These are phyloP conservation scores for Nemania sp. DNA, from an alignment of 2,329 filamentous ascomycete species.

Conservation along the genomic window DNA sequence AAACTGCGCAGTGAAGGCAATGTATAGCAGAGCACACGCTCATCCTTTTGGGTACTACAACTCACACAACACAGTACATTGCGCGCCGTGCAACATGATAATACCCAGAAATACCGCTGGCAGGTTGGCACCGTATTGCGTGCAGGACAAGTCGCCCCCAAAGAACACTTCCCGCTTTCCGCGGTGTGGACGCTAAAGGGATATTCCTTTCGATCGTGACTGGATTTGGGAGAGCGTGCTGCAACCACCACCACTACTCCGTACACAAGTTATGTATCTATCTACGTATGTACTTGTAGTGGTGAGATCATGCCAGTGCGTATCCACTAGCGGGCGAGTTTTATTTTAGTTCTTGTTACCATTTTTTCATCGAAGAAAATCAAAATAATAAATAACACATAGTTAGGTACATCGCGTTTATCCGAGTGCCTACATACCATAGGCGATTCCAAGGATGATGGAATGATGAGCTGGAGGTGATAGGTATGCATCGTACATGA, in stretches of 20 bases:
- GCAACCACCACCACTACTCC: slow-evolving; percentile 22
- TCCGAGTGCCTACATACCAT: background rate
- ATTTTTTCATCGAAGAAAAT: background rate
- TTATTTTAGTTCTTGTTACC: too few relatives aligned
- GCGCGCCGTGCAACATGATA: slow-evolving; percentile 24
- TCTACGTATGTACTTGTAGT: slow-evolving; percentile 24
- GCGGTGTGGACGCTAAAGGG: slow-evolving; percentile 47
- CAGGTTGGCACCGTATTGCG: slow-evolving; percentile 36
- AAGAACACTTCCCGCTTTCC: slow-evolving; percentile 49
- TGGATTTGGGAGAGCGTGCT: slow-evolving; percentile 38
- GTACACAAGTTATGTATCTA: too few relatives aligned
- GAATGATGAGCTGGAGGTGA: slow-evolving; percentile 27
- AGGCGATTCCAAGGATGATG: background rate
- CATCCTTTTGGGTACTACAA: slow-evolving; percentile 5
- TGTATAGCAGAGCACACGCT: slow-evolving; percentile 9
- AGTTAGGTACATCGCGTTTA: background rate
- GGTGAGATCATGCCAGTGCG: slow-evolving; percentile 13
- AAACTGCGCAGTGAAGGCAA: slow-evolving; percentile 6
- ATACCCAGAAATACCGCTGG: slow-evolving; percentile 10
- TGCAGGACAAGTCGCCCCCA: slow-evolving; percentile 35
- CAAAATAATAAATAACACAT: too few relatives aligned
- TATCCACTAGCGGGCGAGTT: slow-evolving; percentile 10
- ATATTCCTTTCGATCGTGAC: slow-evolving; percentile 39
- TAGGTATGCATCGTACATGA: slow-evolving; percentile 32
- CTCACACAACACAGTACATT: slow-evolving; percentile 23